These are phyloP conservation scores for Chenopodium formosanum DNA, from an alignment of 148 eudicot genomes.

Conservation along the genomic window DNA sequence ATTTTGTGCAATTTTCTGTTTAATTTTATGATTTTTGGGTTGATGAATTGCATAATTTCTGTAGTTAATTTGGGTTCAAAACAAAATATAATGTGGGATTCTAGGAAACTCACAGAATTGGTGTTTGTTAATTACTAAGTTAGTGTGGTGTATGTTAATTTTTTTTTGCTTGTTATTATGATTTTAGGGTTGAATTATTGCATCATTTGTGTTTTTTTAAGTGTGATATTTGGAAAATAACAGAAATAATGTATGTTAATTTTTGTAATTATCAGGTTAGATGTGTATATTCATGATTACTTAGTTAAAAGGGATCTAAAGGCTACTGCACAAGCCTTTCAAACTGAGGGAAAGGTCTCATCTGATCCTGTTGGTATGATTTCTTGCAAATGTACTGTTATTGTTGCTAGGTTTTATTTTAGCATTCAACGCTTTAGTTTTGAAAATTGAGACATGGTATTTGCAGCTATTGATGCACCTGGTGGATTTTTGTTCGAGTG, in stretches of 20 bases:
- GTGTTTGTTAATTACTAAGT: background rate
- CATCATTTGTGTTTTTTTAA: background rate
- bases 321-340: slow-evolving; percentile 81
- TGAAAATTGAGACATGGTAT: slow-evolving; percentile 10
- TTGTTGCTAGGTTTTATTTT: background rate
- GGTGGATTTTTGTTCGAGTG: slow-evolving; percentile 86
- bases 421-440: background rate
- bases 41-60: background rate
- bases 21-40: background rate
- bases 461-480: slow-evolving; percentile 82
- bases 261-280: slow-evolving; percentile 47
- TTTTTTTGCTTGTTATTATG: background rate
- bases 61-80: background rate
- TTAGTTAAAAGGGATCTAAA: slow-evolving; percentile 76
- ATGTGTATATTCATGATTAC: slow-evolving; percentile 80
- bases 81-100: slow-evolving; percentile 2
- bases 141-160: background rate
- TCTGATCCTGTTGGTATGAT: slow-evolving; percentile 82
- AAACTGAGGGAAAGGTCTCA: slow-evolving; percentile 79
- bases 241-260: slow-evolving; percentile 8
- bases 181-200: background rate
- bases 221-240: background rate
- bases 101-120: background rate
- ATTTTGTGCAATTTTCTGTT: background rate
- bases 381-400: background rate